These are phyloP conservation scores for Cyberlindnera xylosilytica DNA, from an alignment of 805 yeast species.

Conservation along the genomic window DNA sequence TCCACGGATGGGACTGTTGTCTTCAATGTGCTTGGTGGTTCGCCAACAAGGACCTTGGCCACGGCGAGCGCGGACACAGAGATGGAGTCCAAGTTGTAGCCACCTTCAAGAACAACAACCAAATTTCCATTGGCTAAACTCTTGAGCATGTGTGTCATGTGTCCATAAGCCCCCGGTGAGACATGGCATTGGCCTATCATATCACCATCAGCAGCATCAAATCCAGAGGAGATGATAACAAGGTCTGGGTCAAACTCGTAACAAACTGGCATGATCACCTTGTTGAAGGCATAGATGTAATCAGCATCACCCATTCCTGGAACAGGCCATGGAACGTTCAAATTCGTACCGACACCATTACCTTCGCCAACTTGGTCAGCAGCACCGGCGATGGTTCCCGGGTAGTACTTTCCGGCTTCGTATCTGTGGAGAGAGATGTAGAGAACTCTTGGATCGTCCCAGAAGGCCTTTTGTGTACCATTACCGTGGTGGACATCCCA, in stretches of 20 bases:
- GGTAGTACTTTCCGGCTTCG: conserved; percentile 89
- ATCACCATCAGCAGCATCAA: conserved; percentile 99
- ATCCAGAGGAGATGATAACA: conserved; percentile 90
- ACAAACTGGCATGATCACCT: conserved; percentile 83
- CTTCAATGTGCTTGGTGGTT: conserved; percentile 82
- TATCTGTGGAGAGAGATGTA: conserved; percentile 91
- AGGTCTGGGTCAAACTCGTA: conserved; percentile 90
- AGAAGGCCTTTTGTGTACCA: conserved; percentile 93
- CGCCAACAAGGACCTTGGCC: conserved; percentile 87
- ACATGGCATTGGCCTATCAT: conserved; percentile 95
- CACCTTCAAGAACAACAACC: conserved; percentile 93
- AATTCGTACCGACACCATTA: conserved; percentile 78
- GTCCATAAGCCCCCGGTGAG: conserved; percentile 93
- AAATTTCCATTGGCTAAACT: conserved; percentile 84
- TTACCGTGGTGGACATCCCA: conserved; percentile 99
- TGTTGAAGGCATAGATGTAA: conserved; percentile 85
- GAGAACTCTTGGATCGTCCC: conserved; percentile 83
- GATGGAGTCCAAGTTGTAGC: conserved; percentile 89
- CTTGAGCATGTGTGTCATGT: conserved; percentile 90
- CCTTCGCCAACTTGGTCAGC: conserved; percentile 82
- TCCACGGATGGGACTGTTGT: conserved; percentile 67
- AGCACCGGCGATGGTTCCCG: conserved; percentile 87
- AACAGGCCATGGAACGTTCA: conserved; percentile 91
- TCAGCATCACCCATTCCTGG: conserved; percentile 96
- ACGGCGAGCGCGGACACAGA: conserved; percentile 90